These are phyloP conservation scores for Cordyceps cicadae DNA, from an alignment of 2,329 filamentous ascomycete species.

Conservation along the genomic window DNA sequence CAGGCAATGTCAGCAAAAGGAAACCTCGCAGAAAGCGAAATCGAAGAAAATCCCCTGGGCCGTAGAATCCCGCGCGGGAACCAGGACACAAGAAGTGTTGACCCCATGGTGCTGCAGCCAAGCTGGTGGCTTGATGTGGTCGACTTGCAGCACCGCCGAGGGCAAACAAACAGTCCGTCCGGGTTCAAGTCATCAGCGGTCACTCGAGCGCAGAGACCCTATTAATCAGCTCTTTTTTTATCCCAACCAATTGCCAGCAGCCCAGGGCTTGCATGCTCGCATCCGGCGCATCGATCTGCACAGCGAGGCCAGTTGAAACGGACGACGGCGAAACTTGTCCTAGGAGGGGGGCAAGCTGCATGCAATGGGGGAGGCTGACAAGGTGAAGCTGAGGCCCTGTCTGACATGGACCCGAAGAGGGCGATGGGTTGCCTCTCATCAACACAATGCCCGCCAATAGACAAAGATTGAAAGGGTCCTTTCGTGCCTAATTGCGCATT, in stretches of 20 bases:
- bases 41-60: constrained; percentile 16
- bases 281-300: neutral
- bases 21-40: constrained; percentile 12
- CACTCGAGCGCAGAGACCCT: neutral
- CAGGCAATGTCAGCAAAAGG: constrained; percentile 16
- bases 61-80: neutral
- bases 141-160: neutral
- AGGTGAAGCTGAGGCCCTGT: too few species aligned
- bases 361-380: neutral
- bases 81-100: neutral
- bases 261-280: neutral
- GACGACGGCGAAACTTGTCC: neutral
- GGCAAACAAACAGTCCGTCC: constrained; percentile 1
- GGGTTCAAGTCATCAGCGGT: neutral
- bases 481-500: neutral
- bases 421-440: neutral
- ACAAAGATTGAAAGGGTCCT: neutral
- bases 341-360: neutral
- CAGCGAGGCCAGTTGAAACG: neutral
- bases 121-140: constrained; percentile 4
- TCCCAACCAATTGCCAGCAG: neutral
- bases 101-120: neutral
- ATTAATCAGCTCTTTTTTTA: neutral
- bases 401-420: neutral
- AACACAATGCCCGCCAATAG: neutral